Conservation (phyloP, 257 asterid genomes). For the Jacaranda mimosifolia region DNA sequence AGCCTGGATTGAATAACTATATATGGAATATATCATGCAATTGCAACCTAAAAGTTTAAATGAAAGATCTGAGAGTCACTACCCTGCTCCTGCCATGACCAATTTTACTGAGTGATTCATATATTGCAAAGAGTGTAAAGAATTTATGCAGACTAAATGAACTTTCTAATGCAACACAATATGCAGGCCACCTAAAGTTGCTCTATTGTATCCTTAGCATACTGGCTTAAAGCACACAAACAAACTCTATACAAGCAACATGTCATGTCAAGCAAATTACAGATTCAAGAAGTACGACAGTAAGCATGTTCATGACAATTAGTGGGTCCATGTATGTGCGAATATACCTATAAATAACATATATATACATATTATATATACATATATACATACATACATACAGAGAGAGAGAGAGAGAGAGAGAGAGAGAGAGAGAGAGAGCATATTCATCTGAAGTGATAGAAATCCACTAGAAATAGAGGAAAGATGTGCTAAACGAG, state of each 20-base stretch:
- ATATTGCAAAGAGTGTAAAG: neutral
- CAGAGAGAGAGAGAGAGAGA: no score
- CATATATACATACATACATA: no score
- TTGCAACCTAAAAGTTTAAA: neutral
- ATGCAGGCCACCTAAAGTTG: no score
- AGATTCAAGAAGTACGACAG: no score
- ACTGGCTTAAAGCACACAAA: slow-evolving; percentile 20
- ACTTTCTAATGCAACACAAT: no score
- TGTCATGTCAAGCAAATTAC: neutral
- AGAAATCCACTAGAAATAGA: neutral
- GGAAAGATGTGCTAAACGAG: neutral
- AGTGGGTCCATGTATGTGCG: no score
- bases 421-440: neutral
- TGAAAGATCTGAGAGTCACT: slow-evolving; percentile 7
- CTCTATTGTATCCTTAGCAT: neutral
- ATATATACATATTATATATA: no score
- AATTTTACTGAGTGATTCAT: neutral
- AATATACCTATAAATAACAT: no score
- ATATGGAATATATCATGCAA: neutral
- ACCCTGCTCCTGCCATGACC: neutral
- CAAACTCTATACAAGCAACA: neutral
- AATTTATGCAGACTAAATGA: neutral
- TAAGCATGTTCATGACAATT: neutral
- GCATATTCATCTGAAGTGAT: neutral
- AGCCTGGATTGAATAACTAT: neutral